Conservation (phyloP, 139 green algal species). For the Coelastrella sp. region DNA sequence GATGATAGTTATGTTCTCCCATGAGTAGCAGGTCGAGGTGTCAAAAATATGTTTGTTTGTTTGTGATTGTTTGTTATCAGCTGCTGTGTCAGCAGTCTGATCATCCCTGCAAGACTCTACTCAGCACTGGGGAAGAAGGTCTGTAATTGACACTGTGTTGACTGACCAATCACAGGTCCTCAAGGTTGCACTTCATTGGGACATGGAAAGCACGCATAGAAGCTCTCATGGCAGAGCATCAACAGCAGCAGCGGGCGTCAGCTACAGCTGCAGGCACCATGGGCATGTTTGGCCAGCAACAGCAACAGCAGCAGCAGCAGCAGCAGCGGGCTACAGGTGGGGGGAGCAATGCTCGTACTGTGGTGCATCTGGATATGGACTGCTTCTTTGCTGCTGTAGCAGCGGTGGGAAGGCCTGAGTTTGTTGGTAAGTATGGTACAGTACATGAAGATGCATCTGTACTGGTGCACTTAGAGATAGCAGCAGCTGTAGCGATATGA, state of each 20-base stretch:
- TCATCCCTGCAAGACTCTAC: too few species aligned
- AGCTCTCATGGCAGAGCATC: conserved; percentile 64
- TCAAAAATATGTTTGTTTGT: too few species aligned
- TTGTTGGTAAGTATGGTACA: conserved; percentile 52
- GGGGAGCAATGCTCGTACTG: conserved; percentile 49
- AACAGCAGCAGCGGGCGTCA: conserved; percentile 28
- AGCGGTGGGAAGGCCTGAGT: conserved; percentile 62
- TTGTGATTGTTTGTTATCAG: too few species aligned
- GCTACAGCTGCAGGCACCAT: not conserved
- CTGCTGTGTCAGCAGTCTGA: too few species aligned
- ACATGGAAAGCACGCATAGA: conserved; percentile 86
- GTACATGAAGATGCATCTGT: not conserved
- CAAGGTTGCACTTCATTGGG: conserved; percentile 89
- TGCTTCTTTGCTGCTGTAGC: conserved; percentile 96
- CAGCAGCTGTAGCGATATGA: too few species aligned
- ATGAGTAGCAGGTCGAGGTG: too few species aligned
- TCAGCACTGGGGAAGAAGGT: too few species aligned
- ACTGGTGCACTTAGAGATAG: too few species aligned
- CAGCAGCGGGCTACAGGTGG: not conserved
- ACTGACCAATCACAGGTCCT: conserved; percentile 11
- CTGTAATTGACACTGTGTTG: too few species aligned
- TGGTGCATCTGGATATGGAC: conserved; percentile 98
- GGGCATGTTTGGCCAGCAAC: not conserved
- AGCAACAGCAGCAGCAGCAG: conserved; percentile 42
- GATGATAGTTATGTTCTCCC: too few species aligned